These are phyloP conservation scores for Cetraspora pellucida DNA, from an alignment of 192 early-diverging fungal genomes.

Conservation along the genomic window DNA sequence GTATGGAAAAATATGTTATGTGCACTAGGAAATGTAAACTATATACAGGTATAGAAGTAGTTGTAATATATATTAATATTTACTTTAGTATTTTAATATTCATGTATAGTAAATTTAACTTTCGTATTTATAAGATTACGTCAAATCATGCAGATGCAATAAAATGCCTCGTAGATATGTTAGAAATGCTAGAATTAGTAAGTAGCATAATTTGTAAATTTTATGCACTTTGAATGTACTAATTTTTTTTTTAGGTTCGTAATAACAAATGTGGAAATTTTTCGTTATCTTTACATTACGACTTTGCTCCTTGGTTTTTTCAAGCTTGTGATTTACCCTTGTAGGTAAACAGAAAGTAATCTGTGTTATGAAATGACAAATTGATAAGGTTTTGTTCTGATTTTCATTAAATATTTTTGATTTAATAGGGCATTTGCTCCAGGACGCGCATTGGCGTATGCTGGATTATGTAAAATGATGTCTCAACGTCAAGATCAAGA, in stretches of 20 bases:
- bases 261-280: constrained; percentile 54
- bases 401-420: too few relatives aligned
- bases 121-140: constrained; percentile 44
- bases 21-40: constrained; percentile 72
- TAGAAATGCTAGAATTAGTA: constrained; percentile 63
- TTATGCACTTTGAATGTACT: not conserved
- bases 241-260: constrained; percentile 46
- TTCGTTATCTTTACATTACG: constrained; percentile 70
- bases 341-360: constrained; percentile 43
- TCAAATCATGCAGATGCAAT: constrained; percentile 67
- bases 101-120: not conserved
- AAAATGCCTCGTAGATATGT: constrained; percentile 64
- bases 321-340: constrained; percentile 63
- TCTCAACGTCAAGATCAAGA: constrained; percentile 72
- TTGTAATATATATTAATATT: too few relatives aligned
- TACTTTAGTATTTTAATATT: too few relatives aligned
- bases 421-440: constrained; percentile 60
- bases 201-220: constrained; percentile 30
- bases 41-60: constrained; percentile 54
- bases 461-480: constrained; percentile 75
- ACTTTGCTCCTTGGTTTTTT: constrained; percentile 79
- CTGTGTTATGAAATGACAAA: not conserved
- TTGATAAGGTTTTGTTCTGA: too few relatives aligned
- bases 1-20: constrained; percentile 84
- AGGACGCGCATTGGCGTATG: constrained; percentile 68